Evolutionary conservation across 768 basidiomycete species (phyloP).

Genomic region (Lactarius akahatsu): DNA sequence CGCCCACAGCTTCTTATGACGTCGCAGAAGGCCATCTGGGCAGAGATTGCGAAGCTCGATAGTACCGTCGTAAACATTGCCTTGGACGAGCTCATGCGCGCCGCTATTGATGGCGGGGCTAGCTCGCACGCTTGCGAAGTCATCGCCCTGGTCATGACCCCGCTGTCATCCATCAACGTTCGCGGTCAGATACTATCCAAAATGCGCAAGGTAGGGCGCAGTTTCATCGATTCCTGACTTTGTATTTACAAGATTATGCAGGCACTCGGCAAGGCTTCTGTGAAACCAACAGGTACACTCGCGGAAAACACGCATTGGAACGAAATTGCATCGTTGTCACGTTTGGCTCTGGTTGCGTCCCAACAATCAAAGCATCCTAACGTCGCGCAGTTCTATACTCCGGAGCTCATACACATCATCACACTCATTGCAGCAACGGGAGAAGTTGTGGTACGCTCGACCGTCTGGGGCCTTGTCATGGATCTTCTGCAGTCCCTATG

Average conservation of each 20-base stretch:
- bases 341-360: slow-evolving; percentile 70
- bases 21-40: slow-evolving; percentile 77
- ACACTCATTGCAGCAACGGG: slow-evolving; percentile 78
- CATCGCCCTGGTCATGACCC: slow-evolving; percentile 69
- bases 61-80: slow-evolving; percentile 65
- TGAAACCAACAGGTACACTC: slow-evolving; percentile 59
- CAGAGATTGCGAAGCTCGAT: slow-evolving; percentile 70
- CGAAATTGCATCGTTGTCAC: slow-evolving; percentile 77
- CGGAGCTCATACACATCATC: slow-evolving; percentile 79
- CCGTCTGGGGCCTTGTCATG: slow-evolving; percentile 77
- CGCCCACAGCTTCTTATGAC: slow-evolving; percentile 54
- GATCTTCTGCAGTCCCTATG: slow-evolving; percentile 81
- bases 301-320: slow-evolving; percentile 74
- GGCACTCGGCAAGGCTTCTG: slow-evolving; percentile 73
- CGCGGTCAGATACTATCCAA: slow-evolving; percentile 76
- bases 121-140: slow-evolving; percentile 74
- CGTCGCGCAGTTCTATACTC: slow-evolving; percentile 75
- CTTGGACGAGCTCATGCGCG: slow-evolving; percentile 75
- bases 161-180: slow-evolving; percentile 72
- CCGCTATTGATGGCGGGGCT: slow-evolving; percentile 80
- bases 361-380: slow-evolving; percentile 62
- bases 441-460: slow-evolving; percentile 68
- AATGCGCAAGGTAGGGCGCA: slow-evolving; percentile 63
- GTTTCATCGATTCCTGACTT: neutral
- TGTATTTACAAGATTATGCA: slow-evolving; percentile 33